A percentile compares a stretch with the other conserved stretches of the same genome.
Evolutionary conservation across 106 monocot species (phyloP).

Genomic region (Dioscorea zingiberensis): DNA sequence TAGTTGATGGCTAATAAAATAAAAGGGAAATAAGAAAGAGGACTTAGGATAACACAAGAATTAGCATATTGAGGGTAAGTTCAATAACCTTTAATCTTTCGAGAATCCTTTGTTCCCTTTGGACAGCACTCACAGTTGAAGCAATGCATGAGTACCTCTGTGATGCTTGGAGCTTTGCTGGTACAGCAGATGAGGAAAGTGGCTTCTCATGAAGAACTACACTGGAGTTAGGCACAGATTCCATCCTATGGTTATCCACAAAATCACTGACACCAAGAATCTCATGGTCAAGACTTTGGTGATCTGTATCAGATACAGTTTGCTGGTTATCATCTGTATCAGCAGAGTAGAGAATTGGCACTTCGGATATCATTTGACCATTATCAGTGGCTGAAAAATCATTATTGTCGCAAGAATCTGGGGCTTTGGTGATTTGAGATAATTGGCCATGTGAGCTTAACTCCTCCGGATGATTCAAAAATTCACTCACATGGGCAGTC

Average conservation of each 20-base stretch:
- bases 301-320: not conserved
- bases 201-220: no score
- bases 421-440: not conserved
- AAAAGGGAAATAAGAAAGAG: no score
- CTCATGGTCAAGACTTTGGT: no score
- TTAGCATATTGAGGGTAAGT: no score
- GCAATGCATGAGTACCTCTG: slow-evolving; percentile 18
- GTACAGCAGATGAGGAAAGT: not conserved
- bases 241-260: no score
- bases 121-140: slow-evolving; percentile 14
- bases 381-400: slow-evolving; percentile 5
- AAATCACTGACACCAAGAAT: no score
- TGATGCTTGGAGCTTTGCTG: slow-evolving; percentile 6
- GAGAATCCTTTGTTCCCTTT: slow-evolving; percentile 47
- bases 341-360: slow-evolving; percentile 4
- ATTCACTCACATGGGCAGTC: slow-evolving; percentile 3
- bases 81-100: slow-evolving; percentile 47
- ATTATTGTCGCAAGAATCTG: slow-evolving; percentile 1
- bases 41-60: no score
- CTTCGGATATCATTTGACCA: slow-evolving; percentile 5
- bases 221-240: no score
- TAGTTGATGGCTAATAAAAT: no score
- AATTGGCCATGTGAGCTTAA: slow-evolving; percentile 11
- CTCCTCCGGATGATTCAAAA: slow-evolving; percentile 6
- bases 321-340: slow-evolving; percentile 8